Evolutionary conservation across 805 yeast species (phyloP).

Genomic region (Isabelozyma heimii): DNA sequence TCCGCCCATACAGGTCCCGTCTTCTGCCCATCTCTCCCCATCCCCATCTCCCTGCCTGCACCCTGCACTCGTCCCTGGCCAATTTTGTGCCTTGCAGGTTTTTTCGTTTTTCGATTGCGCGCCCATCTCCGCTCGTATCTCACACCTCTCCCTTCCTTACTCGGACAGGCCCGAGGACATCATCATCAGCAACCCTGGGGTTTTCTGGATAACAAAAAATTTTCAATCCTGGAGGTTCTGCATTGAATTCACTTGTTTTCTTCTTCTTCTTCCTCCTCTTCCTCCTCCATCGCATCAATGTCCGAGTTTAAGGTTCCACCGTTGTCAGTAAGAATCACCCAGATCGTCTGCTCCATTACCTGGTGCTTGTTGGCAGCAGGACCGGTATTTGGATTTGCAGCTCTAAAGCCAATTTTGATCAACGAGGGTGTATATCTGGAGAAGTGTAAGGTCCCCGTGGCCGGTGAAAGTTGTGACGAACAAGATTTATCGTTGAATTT

Average conservation of each 20-base stretch:
- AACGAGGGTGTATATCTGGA: slow-evolving; percentile 42
- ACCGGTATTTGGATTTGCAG: slow-evolving; percentile 60
- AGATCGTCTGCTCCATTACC: slow-evolving; percentile 52
- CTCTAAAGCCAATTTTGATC: slow-evolving; percentile 52
- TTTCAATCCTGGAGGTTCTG: not conserved
- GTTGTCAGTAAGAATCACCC: slow-evolving; percentile 38
- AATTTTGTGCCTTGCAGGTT: not conserved
- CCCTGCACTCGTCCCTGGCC: not conserved
- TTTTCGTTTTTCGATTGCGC: no score
- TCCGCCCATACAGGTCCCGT: no score
- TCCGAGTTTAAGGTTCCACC: slow-evolving; percentile 8
- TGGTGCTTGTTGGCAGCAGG: slow-evolving; percentile 60
- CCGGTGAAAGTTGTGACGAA: slow-evolving; percentile 46
- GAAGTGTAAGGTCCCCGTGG: not conserved
- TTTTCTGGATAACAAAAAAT: not conserved
- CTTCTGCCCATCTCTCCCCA: not conserved
- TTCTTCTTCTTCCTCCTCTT: not conserved
- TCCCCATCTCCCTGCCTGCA: not conserved
- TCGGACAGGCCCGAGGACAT: not conserved
- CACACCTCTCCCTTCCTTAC: not conserved
- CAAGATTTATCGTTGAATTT: slow-evolving; percentile 82
- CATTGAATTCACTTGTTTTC: not conserved
- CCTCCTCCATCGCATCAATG: slow-evolving; percentile 1
- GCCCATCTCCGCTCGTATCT: no score
- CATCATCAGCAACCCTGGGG: not conserved